Conservation (phyloP, 805 yeast genomes). For the Lachancea lanzarotensis region DNA sequence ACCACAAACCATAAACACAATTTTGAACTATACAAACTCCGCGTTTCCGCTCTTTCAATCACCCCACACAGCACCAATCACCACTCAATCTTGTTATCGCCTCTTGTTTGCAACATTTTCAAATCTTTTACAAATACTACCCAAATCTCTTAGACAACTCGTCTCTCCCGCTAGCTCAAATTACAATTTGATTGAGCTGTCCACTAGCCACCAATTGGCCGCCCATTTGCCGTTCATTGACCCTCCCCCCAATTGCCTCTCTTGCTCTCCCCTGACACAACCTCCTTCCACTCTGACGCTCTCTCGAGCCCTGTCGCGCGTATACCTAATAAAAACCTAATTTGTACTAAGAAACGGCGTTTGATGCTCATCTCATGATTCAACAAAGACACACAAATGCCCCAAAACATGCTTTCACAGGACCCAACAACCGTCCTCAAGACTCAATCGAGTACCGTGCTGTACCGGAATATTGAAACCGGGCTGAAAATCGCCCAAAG, state of each 20-base stretch:
- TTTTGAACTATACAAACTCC: no score
- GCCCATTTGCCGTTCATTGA: neutral
- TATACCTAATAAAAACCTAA: neutral
- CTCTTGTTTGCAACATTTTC: no score
- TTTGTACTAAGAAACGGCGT: neutral
- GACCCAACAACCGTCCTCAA: neutral
- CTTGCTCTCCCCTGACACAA: neutral
- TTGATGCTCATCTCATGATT: neutral
- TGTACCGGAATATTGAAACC: conserved; percentile 5
- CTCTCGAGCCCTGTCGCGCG: no score
- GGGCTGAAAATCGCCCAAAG: conserved; percentile 13
- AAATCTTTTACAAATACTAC: no score
- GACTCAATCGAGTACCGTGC: conserved; percentile 2
- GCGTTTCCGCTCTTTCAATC: no score
- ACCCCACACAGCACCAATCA: no score
- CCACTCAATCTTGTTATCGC: no score
- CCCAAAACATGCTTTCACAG: neutral
- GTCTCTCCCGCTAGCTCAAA: no score
- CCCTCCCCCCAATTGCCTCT: neutral
- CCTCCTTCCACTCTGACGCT: neutral
- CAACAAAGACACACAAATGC: neutral
- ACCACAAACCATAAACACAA: no score
- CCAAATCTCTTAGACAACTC: no score
- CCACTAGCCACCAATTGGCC: no score
- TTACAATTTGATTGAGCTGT: no score